phyloP scores from a whole-genome alignment of 495 filamentous ascomycete genomes.

The Aspergillus leporis region DNA sequence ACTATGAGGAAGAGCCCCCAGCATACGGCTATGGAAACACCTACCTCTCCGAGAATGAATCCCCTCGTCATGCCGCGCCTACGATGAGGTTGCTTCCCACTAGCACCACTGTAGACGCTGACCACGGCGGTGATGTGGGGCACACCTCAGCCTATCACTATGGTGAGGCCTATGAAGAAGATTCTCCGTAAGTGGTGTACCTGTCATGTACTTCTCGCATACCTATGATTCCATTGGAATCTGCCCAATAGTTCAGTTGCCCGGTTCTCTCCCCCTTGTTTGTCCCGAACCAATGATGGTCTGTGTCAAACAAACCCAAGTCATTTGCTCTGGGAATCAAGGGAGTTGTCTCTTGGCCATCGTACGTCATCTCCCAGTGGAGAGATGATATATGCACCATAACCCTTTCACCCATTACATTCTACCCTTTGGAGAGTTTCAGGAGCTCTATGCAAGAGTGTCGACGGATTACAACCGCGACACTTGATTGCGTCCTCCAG shows the following conservation, averaged over 20 bases:
- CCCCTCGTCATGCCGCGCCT: slow-evolving; percentile 41
- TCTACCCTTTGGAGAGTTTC: background rate
- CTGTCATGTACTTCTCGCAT: slow-evolving; percentile 14
- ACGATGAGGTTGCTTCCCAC: slow-evolving; percentile 64
- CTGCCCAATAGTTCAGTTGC: slow-evolving; percentile 1
- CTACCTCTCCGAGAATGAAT: slow-evolving; percentile 35
- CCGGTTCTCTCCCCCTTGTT: slow-evolving; percentile 14
- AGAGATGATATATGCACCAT: background rate
- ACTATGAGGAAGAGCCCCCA: slow-evolving; percentile 45
- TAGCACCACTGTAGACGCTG: slow-evolving; percentile 42
- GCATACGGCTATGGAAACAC: slow-evolving; percentile 36
- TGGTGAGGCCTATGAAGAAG: slow-evolving; percentile 21
- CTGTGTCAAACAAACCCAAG: background rate
- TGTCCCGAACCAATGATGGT: background rate
- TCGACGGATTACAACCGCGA: background rate
- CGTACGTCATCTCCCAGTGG: background rate
- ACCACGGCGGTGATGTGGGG: slow-evolving; percentile 24
- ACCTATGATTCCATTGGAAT: slow-evolving; percentile 17
- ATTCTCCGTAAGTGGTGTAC: slow-evolving; percentile 19
- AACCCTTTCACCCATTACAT: background rate
- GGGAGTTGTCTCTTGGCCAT: background rate
- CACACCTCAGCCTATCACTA: slow-evolving; percentile 19
- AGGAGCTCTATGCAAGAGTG: background rate
- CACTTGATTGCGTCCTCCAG: background rate
- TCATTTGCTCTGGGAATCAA: background rate